phyloP scores from a whole-genome alignment of 805 yeast genomes.

The Starmerella sp. region DNA sequence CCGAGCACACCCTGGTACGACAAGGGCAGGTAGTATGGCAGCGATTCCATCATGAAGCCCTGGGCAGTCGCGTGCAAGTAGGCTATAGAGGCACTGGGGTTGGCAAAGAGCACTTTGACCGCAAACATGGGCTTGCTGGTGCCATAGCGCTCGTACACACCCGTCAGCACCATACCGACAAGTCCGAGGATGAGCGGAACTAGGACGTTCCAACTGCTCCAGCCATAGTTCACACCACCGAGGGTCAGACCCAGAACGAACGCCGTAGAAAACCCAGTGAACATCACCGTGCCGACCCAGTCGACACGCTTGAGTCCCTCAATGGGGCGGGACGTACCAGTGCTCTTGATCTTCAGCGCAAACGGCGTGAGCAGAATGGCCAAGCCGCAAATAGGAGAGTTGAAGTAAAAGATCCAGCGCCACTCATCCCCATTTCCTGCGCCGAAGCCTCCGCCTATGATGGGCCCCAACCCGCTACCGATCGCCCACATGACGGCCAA shows the following conservation, averaged over 20 bases:
- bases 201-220: constrained; percentile 45
- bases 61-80: constrained; percentile 30
- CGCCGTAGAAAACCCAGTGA: constrained; percentile 37
- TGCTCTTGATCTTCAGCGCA: constrained; percentile 29
- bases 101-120: constrained; percentile 27
- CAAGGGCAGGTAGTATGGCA: constrained; percentile 32
- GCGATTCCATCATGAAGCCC: constrained; percentile 30
- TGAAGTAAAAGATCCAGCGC: constrained; percentile 68
- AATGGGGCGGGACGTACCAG: constrained; percentile 32
- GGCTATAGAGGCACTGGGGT: constrained; percentile 32
- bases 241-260: constrained; percentile 40
- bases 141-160: constrained; percentile 22
- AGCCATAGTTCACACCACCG: constrained; percentile 41
- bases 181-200: constrained; percentile 33
- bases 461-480: constrained; percentile 39
- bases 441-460: constrained; percentile 57
- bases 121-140: constrained; percentile 39
- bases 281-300: constrained; percentile 37
- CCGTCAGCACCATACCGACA: constrained; percentile 28
- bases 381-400: constrained; percentile 54
- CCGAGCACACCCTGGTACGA: constrained; percentile 41
- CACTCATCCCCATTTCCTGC: constrained; percentile 41
- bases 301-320: constrained; percentile 37
- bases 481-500: constrained; percentile 26
- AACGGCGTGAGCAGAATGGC: constrained; percentile 33